Conservation (phyloP, 345 rosid genomes). For the Boechera retrofracta region DNA sequence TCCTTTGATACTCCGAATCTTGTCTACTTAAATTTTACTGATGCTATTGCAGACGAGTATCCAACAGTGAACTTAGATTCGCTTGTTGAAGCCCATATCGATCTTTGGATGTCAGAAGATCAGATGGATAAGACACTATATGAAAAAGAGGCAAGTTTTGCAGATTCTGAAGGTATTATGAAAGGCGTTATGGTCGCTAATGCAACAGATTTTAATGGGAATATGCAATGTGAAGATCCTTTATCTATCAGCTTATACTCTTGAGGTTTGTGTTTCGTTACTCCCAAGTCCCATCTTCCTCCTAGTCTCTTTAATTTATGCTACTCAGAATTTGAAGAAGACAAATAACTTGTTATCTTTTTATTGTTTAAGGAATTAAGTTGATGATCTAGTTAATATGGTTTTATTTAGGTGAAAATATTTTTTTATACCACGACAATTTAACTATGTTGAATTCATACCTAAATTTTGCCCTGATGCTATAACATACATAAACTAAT, state of each 20-base stretch:
- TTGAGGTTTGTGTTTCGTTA: not conserved
- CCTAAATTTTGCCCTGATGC: too few relatives aligned
- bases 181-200: not conserved
- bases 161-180: not conserved
- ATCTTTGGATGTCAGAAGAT: not conserved
- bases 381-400: not conserved
- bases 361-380: not conserved
- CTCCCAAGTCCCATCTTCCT: not conserved
- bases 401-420: not conserved
- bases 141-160: too few relatives aligned
- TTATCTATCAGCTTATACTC: not conserved
- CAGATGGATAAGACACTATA: not conserved
- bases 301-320: too few relatives aligned
- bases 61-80: not conserved
- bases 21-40: not conserved
- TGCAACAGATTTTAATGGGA: not conserved
- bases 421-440: too few relatives aligned
- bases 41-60: not conserved
- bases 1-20: not conserved
- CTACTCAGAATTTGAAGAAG: not conserved
- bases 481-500: too few relatives aligned
- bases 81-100: not conserved
- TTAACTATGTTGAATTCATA: too few relatives aligned
- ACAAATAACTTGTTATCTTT: not conserved
- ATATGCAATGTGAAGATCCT: not conserved